Conservation (phyloP, 148 eudicot genomes). For the Nepenthes mirabilis region DNA sequence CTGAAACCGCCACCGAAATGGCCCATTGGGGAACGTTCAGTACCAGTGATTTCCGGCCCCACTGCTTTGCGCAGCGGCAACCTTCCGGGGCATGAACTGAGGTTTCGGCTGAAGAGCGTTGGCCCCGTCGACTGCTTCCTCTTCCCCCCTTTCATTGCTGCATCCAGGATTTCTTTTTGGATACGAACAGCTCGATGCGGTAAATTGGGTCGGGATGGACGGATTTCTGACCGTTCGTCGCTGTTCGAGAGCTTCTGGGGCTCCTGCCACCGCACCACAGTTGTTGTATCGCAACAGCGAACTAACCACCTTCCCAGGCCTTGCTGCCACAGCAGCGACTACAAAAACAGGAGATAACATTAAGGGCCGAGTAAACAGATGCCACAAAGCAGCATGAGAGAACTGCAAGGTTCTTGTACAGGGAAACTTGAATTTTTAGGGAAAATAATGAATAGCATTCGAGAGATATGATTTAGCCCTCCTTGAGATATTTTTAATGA, state of each 20-base stretch:
- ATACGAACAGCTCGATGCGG: constrained; percentile 42
- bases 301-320: constrained; percentile 70
- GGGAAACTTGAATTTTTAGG: no score
- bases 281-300: constrained; percentile 52
- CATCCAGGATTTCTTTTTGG: constrained; percentile 52
- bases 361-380: no score
- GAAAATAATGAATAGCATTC: no score
- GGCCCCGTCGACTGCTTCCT: constrained; percentile 36
- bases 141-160: constrained; percentile 53
- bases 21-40: constrained; percentile 7
- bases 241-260: constrained; percentile 39
- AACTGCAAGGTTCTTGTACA: no score
- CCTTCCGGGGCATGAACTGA: constrained; percentile 54
- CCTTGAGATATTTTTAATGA: no score
- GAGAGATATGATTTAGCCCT: no score
- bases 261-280: constrained; percentile 41
- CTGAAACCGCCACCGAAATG: no score
- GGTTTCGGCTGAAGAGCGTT: constrained; percentile 54
- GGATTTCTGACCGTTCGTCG: constrained; percentile 43
- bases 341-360: not conserved
- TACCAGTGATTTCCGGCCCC: constrained; percentile 64
- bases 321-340: constrained; percentile 31
- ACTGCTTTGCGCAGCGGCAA: constrained; percentile 52
- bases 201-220: constrained; percentile 44
- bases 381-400: no score